Evolutionary conservation across 2,329 filamentous ascomycete species (phyloP).

Genomic region (Albifimbria verrucaria): DNA sequence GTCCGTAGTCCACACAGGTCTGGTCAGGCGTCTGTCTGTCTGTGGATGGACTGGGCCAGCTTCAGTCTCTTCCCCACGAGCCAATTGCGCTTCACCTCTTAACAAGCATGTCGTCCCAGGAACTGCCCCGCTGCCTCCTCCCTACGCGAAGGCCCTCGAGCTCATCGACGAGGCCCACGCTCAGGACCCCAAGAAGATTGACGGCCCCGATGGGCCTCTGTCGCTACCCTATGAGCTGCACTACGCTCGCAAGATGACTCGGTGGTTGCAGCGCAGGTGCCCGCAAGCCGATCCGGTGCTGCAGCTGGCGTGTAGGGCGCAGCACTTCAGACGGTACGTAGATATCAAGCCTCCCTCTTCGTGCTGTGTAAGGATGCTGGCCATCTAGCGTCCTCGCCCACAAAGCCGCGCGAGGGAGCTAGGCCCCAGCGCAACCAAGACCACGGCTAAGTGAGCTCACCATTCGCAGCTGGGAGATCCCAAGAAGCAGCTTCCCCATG

Average conservation of each 20-base stretch:
- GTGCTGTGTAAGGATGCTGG: no score
- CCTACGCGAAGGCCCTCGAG: constrained; percentile 52
- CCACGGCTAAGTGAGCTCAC: no score
- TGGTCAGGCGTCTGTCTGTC: no score
- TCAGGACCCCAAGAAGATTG: constrained; percentile 32
- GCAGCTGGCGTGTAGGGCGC: constrained; percentile 74
- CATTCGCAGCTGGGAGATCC: constrained; percentile 68
- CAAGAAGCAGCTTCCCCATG: constrained; percentile 68
- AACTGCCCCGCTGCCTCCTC: constrained; percentile 30
- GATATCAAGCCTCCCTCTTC: no score
- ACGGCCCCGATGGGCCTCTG: constrained; percentile 38
- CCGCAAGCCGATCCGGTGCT: constrained; percentile 64
- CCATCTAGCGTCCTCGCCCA: constrained; percentile 4
- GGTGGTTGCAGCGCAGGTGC: constrained; percentile 61
- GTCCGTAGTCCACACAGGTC: no score
- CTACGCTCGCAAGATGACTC: constrained; percentile 77
- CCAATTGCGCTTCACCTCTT: no score
- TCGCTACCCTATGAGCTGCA: constrained; percentile 72
- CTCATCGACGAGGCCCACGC: constrained; percentile 67
- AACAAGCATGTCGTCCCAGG: constrained; percentile 3
- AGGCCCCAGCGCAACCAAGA: no score
- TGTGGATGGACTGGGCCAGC: no score
- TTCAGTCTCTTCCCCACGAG: no score
- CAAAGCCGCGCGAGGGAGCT: no score
- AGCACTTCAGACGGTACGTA: constrained; percentile 74